phyloP scores from a whole-genome alignment of 768 basidiomycete species.

The Mycena filopes region DNA sequence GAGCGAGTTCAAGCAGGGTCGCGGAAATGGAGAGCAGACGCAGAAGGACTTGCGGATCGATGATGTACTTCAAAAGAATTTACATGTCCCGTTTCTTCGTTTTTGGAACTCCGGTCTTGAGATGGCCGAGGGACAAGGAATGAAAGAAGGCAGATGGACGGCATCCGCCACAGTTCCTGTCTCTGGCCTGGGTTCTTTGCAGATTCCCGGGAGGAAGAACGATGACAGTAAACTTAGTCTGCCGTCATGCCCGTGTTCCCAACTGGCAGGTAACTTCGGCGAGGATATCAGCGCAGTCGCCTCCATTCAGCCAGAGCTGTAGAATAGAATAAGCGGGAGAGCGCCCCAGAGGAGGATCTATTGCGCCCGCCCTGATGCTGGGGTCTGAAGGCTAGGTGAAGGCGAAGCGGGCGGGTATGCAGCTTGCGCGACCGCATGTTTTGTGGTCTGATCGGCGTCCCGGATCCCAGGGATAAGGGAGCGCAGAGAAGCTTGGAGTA shows the following conservation, averaged over 20 bases:
- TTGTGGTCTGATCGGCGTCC: neutral
- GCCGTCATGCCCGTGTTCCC: conserved; percentile 1
- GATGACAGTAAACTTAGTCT: conserved; percentile 9
- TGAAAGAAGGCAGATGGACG: conserved; percentile 5
- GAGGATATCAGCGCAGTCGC: neutral
- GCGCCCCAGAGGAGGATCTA: neutral
- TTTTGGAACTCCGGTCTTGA: neutral
- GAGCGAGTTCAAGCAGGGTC: too few species aligned
- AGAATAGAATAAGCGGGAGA: neutral
- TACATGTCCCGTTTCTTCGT: neutral
- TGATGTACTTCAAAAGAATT: too few species aligned
- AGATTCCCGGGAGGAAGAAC: conserved; percentile 4
- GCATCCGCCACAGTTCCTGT: conserved; percentile 16
- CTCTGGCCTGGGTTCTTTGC: neutral
- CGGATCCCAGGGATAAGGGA: conserved; percentile 21
- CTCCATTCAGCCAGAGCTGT: neutral
- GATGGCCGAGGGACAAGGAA: conserved; percentile 1
- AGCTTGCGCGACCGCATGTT: neutral
- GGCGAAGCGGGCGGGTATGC: neutral
- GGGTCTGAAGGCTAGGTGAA: conserved; percentile 1
- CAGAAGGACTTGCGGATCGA: too few species aligned
- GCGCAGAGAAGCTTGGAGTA: neutral
- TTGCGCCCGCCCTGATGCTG: neutral
- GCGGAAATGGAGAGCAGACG: too few species aligned
- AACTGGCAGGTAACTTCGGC: neutral